A percentile compares a stretch with the other conserved stretches of the same genome.
phyloP scores from a whole-genome alignment of 306 rosid species.

The Lablab purpureus region DNA sequence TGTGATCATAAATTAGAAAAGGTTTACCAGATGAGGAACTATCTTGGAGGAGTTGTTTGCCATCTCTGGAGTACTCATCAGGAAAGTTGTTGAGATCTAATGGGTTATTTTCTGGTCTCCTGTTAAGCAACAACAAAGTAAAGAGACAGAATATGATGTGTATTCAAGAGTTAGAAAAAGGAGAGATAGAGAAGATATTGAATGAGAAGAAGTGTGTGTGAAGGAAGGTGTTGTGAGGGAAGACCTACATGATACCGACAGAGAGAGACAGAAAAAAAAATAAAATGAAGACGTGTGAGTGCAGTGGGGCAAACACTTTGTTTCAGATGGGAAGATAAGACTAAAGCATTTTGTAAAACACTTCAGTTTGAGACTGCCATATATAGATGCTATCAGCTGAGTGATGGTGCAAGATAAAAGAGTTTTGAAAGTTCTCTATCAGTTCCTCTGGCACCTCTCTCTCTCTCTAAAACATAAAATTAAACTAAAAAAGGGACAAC shows the following conservation, averaged over 20 bases:
- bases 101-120: conserved; percentile 81
- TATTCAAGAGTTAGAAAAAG: neutral
- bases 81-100: conserved; percentile 94
- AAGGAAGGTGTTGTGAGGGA: conserved; percentile 45
- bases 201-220: conserved; percentile 6
- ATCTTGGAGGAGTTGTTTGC: conserved; percentile 66
- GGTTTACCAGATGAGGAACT: conserved; percentile 53
- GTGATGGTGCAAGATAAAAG: conserved; percentile 85
- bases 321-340: conserved; percentile 54
- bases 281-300: conserved; percentile 2
- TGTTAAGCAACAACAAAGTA: conserved; percentile 50
- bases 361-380: conserved; percentile 90
- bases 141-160: neutral
- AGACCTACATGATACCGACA: conserved; percentile 87
- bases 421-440: conserved; percentile 98
- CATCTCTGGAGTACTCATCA: conserved; percentile 67
- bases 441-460: conserved; percentile 82
- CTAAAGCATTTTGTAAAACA: conserved; percentile 49
- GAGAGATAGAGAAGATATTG: neutral
- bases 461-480: conserved; percentile 47
- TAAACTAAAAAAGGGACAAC: conserved; percentile 67
- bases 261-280: conserved; percentile 57
- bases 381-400: conserved; percentile 74
- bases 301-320: conserved; percentile 43
- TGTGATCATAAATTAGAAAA: neutral